These are phyloP conservation scores for Gymnopus androsaceus DNA, from an alignment of 1,284 basidiomycete genomes.

Conservation along the genomic window DNA sequence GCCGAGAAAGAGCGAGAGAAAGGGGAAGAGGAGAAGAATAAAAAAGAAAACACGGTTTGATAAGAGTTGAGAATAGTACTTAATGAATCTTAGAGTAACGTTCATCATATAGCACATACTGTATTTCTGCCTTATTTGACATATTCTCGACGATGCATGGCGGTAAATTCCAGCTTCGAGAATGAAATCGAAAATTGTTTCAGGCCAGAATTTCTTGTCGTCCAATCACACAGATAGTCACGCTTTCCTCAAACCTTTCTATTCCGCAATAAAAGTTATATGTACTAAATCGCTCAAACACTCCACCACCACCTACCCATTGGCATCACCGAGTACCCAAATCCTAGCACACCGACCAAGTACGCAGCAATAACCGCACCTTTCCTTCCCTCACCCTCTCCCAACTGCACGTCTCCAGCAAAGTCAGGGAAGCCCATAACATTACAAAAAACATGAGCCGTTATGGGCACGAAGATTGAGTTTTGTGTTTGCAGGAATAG, in stretches of 20 bases:
- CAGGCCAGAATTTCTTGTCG: no score
- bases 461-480: constrained; percentile 60
- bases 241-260: background rate
- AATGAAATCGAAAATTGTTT: no score
- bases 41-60: background rate
- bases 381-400: constrained; percentile 9
- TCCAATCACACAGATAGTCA: no score
- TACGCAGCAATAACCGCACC: constrained; percentile 1
- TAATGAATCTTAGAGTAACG: no score
- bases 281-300: background rate
- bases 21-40: background rate
- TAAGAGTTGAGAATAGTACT: no score
- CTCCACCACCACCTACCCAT: constrained; percentile 11
- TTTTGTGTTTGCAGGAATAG: constrained; percentile 74
- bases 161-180: no score
- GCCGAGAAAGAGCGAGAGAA: background rate
- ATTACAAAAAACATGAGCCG: constrained; percentile 91
- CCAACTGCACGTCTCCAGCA: constrained; percentile 23
- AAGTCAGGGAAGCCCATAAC: constrained; percentile 85
- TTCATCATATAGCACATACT: no score
- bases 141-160: background rate
- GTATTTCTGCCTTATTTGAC: background rate
- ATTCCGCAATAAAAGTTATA: no score
- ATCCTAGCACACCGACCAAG: constrained; percentile 2
- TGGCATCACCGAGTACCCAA: constrained; percentile 1